phyloP scores from a whole-genome alignment of 176 grass and related monocot species.

The Triticum monococcum region DNA sequence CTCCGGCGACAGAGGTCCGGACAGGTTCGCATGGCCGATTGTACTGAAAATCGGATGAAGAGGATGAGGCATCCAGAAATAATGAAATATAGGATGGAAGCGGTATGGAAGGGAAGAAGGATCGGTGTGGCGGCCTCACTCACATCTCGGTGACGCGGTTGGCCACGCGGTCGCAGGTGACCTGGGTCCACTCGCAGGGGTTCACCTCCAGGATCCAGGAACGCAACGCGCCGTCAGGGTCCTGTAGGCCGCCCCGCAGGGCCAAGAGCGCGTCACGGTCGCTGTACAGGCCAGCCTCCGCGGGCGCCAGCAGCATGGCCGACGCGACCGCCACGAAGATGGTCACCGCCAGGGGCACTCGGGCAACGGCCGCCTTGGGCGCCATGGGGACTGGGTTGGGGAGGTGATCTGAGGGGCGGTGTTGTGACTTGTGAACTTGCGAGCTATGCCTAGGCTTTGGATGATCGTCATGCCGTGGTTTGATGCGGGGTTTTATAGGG shows the following conservation, averaged over 20 bases:
- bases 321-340: not conserved
- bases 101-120: not conserved
- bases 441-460: no score
- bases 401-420: not conserved
- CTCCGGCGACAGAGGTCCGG: constrained; percentile 52
- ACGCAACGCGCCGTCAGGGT: constrained; percentile 46
- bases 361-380: not conserved
- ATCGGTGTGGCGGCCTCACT: not conserved
- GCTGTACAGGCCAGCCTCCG: constrained; percentile 25
- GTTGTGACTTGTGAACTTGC: no score
- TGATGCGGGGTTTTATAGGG: no score
- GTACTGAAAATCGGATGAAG: no score
- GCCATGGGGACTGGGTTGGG: constrained; percentile 12
- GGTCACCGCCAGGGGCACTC: not conserved
- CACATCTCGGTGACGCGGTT: constrained; percentile 58
- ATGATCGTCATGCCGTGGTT: no score
- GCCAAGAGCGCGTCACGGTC: constrained; percentile 33
- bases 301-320: not conserved
- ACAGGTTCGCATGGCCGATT: constrained; percentile 35
- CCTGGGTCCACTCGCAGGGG: constrained; percentile 59
- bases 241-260: constrained; percentile 29
- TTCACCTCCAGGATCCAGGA: constrained; percentile 47
- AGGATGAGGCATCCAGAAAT: no score
- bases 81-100: no score
- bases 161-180: constrained; percentile 44